Percentiles rank a stretch among this genome's conserved stretches.
Conservation (phyloP, 768 basidiomycete species). For the Chiua virens region DNA sequence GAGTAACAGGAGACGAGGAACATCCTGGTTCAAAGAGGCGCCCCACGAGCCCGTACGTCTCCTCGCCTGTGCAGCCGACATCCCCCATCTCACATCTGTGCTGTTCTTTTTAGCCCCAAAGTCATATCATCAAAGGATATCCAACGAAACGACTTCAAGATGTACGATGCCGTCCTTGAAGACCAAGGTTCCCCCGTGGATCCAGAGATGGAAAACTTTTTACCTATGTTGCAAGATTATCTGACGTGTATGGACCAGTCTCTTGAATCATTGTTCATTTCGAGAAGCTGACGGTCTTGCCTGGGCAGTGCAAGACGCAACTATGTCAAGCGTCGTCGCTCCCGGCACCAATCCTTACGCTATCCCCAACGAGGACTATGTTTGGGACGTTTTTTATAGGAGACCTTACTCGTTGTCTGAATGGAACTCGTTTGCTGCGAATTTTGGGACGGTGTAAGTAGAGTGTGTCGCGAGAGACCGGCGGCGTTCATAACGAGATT, state of each 20-base stretch:
- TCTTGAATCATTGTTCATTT: background rate
- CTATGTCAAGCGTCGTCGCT: constrained; percentile 7
- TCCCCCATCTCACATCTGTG: background rate
- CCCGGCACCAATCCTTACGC: background rate
- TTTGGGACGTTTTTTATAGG: constrained; percentile 84
- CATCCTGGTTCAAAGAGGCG: constrained; percentile 22
- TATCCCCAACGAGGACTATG: constrained; percentile 56
- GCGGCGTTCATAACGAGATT: background rate
- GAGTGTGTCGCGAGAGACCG: background rate
- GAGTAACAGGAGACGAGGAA: constrained; percentile 16
- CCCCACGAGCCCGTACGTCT: constrained; percentile 44
- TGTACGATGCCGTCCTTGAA: constrained; percentile 71
- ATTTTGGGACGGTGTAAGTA: constrained; percentile 64
- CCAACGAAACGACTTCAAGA: constrained; percentile 48
- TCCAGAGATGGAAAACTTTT: constrained; percentile 72
- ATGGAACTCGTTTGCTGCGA: constrained; percentile 56
- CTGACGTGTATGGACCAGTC: constrained; percentile 47
- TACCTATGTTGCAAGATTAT: constrained; percentile 78
- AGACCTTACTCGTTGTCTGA: constrained; percentile 58
- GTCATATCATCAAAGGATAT: constrained; percentile 54
- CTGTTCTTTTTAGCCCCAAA: constrained; percentile 46
- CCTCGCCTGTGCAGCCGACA: background rate
- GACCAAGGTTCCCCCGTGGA: constrained; percentile 40
- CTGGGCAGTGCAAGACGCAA: constrained; percentile 27
- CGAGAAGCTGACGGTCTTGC: background rate